Evolutionary conservation across 331 rosid species (phyloP).

Genomic region (Spiraea crenata): DNA sequence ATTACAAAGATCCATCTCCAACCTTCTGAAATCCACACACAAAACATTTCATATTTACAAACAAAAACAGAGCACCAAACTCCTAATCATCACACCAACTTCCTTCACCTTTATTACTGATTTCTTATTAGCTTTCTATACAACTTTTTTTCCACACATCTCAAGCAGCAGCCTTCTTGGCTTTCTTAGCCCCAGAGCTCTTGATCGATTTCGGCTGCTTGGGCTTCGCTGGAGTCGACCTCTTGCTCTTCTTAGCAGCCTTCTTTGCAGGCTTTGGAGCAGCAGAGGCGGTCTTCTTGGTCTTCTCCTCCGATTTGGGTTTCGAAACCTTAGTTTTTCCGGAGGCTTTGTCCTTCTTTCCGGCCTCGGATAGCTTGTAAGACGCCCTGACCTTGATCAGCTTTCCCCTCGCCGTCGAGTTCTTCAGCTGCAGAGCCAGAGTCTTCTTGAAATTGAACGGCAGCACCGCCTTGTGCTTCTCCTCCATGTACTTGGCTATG

Average conservation of each 20-base stretch:
- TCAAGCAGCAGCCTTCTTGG: constrained; percentile 41
- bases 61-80: constrained; percentile 4
- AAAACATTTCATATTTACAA: background rate
- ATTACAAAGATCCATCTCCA: background rate
- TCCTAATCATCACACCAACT: constrained; percentile 4
- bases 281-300: constrained; percentile 15
- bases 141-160: too few species aligned
- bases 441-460: constrained; percentile 80
- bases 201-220: constrained; percentile 63
- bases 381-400: constrained; percentile 77
- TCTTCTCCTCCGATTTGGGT: constrained; percentile 26
- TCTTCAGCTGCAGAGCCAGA: constrained; percentile 66
- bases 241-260: constrained; percentile 45
- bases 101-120: background rate
- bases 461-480: constrained; percentile 66
- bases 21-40: background rate
- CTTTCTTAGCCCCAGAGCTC: constrained; percentile 51
- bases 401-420: constrained; percentile 62
- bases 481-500: constrained; percentile 86
- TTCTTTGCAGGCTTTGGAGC: constrained; percentile 26
- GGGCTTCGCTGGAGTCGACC: constrained; percentile 50
- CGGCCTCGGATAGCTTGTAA: constrained; percentile 53
- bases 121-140: background rate
- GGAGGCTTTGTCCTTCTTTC: constrained; percentile 24
- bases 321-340: constrained; percentile 12